Evolutionary conservation across 75 land plant species (phyloP), one percentile per base, ranked within the genome.

Genomic region (Ceratopteris richardii): DNA sequence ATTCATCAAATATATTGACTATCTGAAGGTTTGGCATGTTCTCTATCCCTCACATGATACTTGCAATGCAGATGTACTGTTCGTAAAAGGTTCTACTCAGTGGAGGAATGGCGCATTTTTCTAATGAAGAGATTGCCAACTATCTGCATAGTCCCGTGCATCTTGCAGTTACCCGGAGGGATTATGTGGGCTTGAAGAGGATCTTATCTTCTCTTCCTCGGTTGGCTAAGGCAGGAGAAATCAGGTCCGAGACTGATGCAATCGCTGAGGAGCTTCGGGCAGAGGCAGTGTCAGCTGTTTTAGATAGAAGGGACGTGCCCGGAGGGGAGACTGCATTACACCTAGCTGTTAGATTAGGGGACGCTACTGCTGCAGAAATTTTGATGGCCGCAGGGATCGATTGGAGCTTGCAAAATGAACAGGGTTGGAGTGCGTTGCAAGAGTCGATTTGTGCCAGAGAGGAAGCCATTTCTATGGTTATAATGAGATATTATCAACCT

Each of bases 381-480:
- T 69, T 85, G 16, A 76, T 81, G 80, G 61, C 59, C 10, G 78
- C 81, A 9, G 89, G 89, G 24, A 85, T 82, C 0, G 85, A 85
- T 51, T 79, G 80, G 77, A 75, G 77, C 64, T 58, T 85, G 56
- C 89, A 85, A 66, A 85, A 85, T 29, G 82, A 82, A 40, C 74
- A 63, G 2, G 89, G 89, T 0, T 85, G 89, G 89, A 73, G 77
- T 46, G 73, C 89, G 1, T 72, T 85, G 18, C 89, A 85, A 59
- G 89, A 85, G 29, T 85, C 89, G 9, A 70, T 85, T 0, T 82
- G 85, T 43, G 61, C 65, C 13, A 58, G 82, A 14, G 78, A 81
- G 33, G 85, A 81, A 53, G 76, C 55, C 2, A 76, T 88, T 24
- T 85, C 92, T 0, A 70, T 44, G 85, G 71, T 71, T 9, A 84